Evolutionary conservation across 768 basidiomycete species (phyloP).

Genomic region (Ramaria sp.): DNA sequence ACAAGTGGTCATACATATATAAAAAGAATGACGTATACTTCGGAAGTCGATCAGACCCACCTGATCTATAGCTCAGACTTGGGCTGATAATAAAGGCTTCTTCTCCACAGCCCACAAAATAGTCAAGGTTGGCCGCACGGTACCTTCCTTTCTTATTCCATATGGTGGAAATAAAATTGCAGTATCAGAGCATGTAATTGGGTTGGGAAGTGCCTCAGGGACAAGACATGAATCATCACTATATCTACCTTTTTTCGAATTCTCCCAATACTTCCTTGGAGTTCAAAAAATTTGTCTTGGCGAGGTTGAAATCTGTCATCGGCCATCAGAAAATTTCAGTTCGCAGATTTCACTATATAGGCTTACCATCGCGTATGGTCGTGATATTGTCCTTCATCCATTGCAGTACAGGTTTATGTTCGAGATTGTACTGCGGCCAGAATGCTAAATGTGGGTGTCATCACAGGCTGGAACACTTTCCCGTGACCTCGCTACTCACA

Average conservation of each 20-base stretch:
- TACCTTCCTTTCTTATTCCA: no score
- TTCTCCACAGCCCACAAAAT: no score
- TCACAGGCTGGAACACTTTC: neutral
- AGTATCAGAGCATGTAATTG: no score
- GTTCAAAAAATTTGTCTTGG: constrained; percentile 34
- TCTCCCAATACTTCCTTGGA: constrained; percentile 29
- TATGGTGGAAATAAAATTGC: no score
- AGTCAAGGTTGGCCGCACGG: no score
- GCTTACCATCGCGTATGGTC: constrained; percentile 38
- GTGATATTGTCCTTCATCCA: constrained; percentile 43
- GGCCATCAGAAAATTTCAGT: neutral
- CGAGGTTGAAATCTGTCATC: constrained; percentile 29
- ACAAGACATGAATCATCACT: neutral
- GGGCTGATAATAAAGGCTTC: no score
- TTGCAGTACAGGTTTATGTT: constrained; percentile 32
- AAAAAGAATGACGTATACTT: no score
- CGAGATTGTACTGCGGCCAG: constrained; percentile 36
- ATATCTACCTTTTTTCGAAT: constrained; percentile 34
- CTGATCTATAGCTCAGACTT: no score
- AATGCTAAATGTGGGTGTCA: constrained; percentile 19
- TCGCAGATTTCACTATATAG: neutral
- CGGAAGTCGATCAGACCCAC: no score
- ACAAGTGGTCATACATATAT: no score
- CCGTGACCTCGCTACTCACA: constrained; percentile 23
- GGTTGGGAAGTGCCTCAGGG: no score